Evolutionary conservation across 2,329 filamentous ascomycete genomes (phyloP).

Genomic region (Clonostachys sp.): DNA sequence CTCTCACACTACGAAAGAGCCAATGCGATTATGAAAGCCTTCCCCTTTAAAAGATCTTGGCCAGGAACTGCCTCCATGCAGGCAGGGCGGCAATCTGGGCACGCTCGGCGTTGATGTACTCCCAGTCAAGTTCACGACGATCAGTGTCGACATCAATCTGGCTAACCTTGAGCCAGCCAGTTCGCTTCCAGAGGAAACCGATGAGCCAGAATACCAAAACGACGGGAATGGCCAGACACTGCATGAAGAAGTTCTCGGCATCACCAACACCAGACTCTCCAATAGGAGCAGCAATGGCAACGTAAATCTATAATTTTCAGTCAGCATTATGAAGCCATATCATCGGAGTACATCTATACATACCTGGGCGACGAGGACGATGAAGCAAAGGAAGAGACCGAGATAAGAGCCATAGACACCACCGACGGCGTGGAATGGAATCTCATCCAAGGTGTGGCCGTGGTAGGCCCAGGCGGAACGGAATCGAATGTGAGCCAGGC

Average conservation of each 20-base stretch:
- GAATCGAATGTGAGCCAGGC: slow-evolving; percentile 61
- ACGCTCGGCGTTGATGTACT: slow-evolving; percentile 51
- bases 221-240: slow-evolving; percentile 49
- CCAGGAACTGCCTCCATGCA: slow-evolving; percentile 36
- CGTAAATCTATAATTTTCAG: slow-evolving; percentile 35
- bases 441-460: slow-evolving; percentile 58
- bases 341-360: slow-evolving; percentile 13
- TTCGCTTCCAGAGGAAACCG: slow-evolving; percentile 63
- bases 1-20: neutral
- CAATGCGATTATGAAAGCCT: neutral
- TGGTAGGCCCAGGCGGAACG: slow-evolving; percentile 52
- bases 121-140: slow-evolving; percentile 62
- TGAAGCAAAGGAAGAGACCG: slow-evolving; percentile 50
- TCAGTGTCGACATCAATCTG: slow-evolving; percentile 67
- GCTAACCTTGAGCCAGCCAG: slow-evolving; percentile 49
- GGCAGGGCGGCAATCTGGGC: slow-evolving; percentile 45
- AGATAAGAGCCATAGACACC: slow-evolving; percentile 61
- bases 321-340: neutral
- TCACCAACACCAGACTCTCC: slow-evolving; percentile 24
- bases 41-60: slow-evolving; percentile 27
- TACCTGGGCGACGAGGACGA: slow-evolving; percentile 52
- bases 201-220: slow-evolving; percentile 50
- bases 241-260: slow-evolving; percentile 49
- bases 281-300: slow-evolving; percentile 33
- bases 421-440: slow-evolving; percentile 58